Evolutionary conservation across 2,329 filamentous ascomycete genomes (phyloP).

Genomic region (Colletotrichum chlorophyti): DNA sequence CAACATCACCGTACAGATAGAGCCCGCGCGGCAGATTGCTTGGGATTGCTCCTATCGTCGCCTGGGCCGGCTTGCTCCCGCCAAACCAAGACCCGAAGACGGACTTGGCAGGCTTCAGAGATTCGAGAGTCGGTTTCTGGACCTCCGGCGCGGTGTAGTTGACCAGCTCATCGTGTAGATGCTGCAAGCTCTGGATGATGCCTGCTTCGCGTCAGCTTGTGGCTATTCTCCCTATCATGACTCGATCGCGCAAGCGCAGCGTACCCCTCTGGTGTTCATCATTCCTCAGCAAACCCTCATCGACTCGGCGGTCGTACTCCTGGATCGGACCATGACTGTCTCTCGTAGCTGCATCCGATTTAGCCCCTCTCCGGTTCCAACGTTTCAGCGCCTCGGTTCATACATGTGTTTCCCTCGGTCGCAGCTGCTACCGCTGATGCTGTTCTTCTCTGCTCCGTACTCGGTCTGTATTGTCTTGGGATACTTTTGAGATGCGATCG

Average conservation of each 20-base stretch:
- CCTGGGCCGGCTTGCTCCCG: constrained; percentile 42
- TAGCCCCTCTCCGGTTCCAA: constrained; percentile 6
- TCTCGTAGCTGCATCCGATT: constrained; percentile 3
- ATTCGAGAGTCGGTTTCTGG: constrained; percentile 78
- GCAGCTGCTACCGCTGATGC: constrained; percentile 26
- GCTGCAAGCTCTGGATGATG: constrained; percentile 88
- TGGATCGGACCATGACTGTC: constrained; percentile 73
- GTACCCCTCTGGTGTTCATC: constrained; percentile 90
- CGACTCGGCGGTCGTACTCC: constrained; percentile 87
- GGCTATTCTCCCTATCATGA: not conserved
- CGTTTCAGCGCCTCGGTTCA: not conserved
- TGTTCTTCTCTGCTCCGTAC: constrained; percentile 13
- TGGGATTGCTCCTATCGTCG: constrained; percentile 63
- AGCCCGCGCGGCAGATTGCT: constrained; percentile 83
- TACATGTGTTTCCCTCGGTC: constrained; percentile 14
- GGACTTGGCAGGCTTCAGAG: constrained; percentile 61
- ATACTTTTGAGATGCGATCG: not conserved
- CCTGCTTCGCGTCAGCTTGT: constrained; percentile 51
- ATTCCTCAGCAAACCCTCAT: constrained; percentile 75
- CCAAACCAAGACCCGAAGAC: constrained; percentile 70
- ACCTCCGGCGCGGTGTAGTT: constrained; percentile 78
- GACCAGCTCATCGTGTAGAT: constrained; percentile 83
- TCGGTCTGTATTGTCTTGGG: not conserved
- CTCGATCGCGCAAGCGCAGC: constrained; percentile 26
- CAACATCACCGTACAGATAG: constrained; percentile 96